Conservation (phyloP, 2,329 filamentous ascomycete species). For the Sarocladium strictum region DNA sequence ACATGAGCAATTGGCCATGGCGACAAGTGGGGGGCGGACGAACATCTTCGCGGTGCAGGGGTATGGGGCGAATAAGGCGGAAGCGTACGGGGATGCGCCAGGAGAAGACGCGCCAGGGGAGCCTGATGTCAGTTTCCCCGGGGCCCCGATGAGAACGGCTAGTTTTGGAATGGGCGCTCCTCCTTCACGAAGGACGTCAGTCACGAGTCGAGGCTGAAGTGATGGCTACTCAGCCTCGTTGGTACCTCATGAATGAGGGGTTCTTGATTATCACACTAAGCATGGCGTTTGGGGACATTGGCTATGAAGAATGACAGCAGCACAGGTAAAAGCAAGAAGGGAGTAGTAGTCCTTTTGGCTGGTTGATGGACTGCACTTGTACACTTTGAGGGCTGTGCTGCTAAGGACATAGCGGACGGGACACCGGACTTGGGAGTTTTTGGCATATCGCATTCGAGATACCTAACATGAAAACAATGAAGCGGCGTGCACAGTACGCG, state of each 20-base stretch:
- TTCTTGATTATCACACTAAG: not conserved
- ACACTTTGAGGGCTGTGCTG: too few relatives aligned
- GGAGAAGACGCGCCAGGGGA: conserved; percentile 53
- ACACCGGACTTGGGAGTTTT: not conserved
- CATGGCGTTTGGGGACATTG: not conserved
- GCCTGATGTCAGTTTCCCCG: conserved; percentile 38
- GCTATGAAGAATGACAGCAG: not conserved
- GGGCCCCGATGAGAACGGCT: conserved; percentile 20
- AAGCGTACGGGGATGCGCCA: conserved; percentile 37
- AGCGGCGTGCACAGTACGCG: too few relatives aligned
- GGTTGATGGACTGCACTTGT: too few relatives aligned
- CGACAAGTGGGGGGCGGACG: conserved; percentile 58
- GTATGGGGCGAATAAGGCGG: conserved; percentile 48
- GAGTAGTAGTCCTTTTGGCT: too few relatives aligned
- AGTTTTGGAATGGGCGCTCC: conserved; percentile 38
- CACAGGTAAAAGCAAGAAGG: too few relatives aligned
- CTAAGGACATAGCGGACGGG: not conserved
- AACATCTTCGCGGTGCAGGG: conserved; percentile 51
- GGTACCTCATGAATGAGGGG: not conserved
- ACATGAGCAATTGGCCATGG: conserved; percentile 59
- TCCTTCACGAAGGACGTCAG: conserved; percentile 39
- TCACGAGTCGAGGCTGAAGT: conserved; percentile 39
- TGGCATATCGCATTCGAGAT: not conserved
- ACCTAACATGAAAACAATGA: not conserved
- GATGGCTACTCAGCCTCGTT: not conserved